phyloP scores from a whole-genome alignment of 2,329 filamentous ascomycete species.

The Achaetomium macrosporum region DNA sequence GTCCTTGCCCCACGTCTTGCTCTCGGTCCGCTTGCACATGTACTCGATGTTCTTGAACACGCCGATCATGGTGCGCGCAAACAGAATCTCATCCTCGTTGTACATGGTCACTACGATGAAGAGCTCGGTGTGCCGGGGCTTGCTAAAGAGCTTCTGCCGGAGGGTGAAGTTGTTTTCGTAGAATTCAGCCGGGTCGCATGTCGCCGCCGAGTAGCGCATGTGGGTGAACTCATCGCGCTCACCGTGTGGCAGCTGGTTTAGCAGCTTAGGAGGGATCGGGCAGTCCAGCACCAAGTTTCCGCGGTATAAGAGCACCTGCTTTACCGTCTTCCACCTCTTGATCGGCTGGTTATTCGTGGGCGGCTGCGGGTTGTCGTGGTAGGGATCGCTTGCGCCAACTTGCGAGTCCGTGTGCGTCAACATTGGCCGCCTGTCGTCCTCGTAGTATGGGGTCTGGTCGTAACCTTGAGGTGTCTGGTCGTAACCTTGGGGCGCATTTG shows the following conservation, averaged over 20 bases:
- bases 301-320: constrained; percentile 94
- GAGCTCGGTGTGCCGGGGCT: constrained; percentile 85
- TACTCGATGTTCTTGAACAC: constrained; percentile 99
- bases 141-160: constrained; percentile 85
- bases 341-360: constrained; percentile 51
- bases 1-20: constrained; percentile 97
- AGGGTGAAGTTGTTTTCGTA: constrained; percentile 85
- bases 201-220: constrained; percentile 91
- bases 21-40: constrained; percentile 89
- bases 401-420: constrained; percentile 55
- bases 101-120: constrained; percentile 99
- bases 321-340: constrained; percentile 95
- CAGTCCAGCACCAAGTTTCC: constrained; percentile 97
- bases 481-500: constrained; percentile 45
- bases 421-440: constrained; percentile 71
- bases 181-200: constrained; percentile 86
- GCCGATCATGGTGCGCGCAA: constrained; percentile 91
- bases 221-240: constrained; percentile 89
- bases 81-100: constrained; percentile 95
- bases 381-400: constrained; percentile 35
- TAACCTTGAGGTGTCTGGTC: constrained; percentile 24
- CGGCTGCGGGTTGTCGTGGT: constrained; percentile 39
- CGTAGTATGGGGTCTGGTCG: constrained; percentile 51
- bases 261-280: constrained; percentile 79
- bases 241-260: constrained; percentile 84